Conservation (phyloP, 352 stramenopile species). For the Phytophthora foliorum region DNA sequence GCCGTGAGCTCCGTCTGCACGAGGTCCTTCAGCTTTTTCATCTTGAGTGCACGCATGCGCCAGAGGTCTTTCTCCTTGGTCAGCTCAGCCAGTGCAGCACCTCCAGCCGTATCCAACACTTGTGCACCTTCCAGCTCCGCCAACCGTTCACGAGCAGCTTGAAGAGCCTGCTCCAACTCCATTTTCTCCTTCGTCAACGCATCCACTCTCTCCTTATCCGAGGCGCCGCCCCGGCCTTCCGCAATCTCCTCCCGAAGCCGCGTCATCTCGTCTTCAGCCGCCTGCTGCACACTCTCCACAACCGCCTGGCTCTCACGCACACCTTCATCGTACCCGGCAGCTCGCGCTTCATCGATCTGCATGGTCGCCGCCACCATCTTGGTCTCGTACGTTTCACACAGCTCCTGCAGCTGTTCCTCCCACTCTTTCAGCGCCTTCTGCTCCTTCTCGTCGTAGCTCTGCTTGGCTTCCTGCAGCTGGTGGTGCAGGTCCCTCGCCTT, state of each 20-base stretch:
- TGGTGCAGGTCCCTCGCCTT: constrained; percentile 75
- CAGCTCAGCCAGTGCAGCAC: constrained; percentile 25
- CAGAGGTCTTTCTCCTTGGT: constrained; percentile 80
- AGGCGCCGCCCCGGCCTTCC: neutral
- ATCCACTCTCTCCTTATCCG: constrained; percentile 16
- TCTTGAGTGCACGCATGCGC: constrained; percentile 83
- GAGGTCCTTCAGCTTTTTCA: constrained; percentile 88
- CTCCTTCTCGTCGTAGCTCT: constrained; percentile 60
- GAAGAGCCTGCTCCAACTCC: constrained; percentile 34
- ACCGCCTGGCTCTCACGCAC: constrained; percentile 83
- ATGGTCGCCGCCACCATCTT: constrained; percentile 79
- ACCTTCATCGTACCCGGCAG: constrained; percentile 75
- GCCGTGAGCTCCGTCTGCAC: constrained; percentile 64
- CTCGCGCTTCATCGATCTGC: constrained; percentile 81
- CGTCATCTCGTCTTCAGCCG: constrained; percentile 55
- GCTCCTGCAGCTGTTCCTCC: constrained; percentile 65
- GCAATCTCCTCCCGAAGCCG: constrained; percentile 39
- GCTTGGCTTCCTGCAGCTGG: constrained; percentile 52
- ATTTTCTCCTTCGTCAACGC: constrained; percentile 41
- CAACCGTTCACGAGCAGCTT: constrained; percentile 26
- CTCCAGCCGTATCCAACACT: constrained; percentile 4
- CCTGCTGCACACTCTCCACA: constrained; percentile 64
- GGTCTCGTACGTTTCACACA: constrained; percentile 78
- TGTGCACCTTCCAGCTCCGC: constrained; percentile 20
- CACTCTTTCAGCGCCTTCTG: constrained; percentile 53